A percentile compares a stretch with the other conserved stretches of the same genome.
Evolutionary conservation across 129 eudicot species (phyloP).

Genomic region (Pseudognaphalium luteoalbum): DNA sequence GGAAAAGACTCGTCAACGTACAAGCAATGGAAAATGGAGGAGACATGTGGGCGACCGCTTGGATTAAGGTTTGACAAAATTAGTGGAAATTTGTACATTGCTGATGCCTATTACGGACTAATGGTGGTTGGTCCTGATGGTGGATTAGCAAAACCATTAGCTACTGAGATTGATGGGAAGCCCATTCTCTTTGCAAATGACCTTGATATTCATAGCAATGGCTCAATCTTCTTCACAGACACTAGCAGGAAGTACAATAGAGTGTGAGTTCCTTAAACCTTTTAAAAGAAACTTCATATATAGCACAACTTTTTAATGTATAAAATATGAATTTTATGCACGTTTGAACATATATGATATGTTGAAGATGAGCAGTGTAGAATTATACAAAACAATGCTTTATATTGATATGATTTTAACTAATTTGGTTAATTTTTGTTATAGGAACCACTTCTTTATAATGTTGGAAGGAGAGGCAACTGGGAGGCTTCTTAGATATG

Average conservation of each 20-base stretch:
- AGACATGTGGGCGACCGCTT: conserved; percentile 80
- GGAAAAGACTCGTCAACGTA: conserved; percentile 75
- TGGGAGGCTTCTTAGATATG: conserved; percentile 86
- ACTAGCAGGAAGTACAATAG: conserved; percentile 84
- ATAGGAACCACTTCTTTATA: conserved; percentile 81
- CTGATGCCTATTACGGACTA: conserved; percentile 90
- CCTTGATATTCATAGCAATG: conserved; percentile 85
- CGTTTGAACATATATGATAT: not conserved
- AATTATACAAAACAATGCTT: not conserved
- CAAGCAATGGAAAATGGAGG: conserved; percentile 83
- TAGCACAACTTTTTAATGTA: too few species aligned
- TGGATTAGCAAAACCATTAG: conserved; percentile 73
- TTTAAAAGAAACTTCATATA: not conserved
- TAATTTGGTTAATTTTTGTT: conserved; percentile 5
- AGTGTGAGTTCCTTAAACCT: conserved; percentile 59
- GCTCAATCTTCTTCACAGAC: conserved; percentile 95
- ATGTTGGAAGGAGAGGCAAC: conserved; percentile 94
- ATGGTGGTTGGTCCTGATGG: conserved; percentile 86
- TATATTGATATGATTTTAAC: not conserved
- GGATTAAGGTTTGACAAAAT: conserved; percentile 76
- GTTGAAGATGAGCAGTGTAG: not conserved
- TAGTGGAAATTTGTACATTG: conserved; percentile 78
- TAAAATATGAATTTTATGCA: not conserved
- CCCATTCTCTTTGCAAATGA: conserved; percentile 93
- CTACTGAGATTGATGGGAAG: conserved; percentile 65